Percentiles rank a stretch among this genome's conserved stretches.
Evolutionary conservation across 2,329 filamentous ascomycete species (phyloP).

Genomic region (Alternaria triticimaculans): DNA sequence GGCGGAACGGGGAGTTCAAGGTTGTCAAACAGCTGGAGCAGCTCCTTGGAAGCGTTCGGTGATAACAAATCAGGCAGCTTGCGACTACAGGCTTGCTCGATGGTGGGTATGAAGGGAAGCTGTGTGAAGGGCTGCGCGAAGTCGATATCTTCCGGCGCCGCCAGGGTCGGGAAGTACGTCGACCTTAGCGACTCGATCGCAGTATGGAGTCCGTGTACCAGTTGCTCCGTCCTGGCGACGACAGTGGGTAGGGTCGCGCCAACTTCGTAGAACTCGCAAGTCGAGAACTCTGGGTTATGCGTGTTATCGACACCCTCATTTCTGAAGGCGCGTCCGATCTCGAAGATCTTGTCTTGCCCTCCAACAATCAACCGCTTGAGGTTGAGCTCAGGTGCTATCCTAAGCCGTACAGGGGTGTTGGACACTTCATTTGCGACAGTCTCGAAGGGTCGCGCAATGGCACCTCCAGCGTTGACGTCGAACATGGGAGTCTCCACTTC

Average conservation of each 20-base stretch:
- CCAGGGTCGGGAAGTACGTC: constrained; percentile 37
- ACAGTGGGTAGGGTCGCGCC: constrained; percentile 79
- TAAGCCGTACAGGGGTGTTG: constrained; percentile 73
- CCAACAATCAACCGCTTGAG: constrained; percentile 90
- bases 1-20: constrained; percentile 58
- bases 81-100: constrained; percentile 72
- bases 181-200: constrained; percentile 55
- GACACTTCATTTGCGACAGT: constrained; percentile 80
- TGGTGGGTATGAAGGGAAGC: constrained; percentile 80
- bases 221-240: constrained; percentile 74
- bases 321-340: constrained; percentile 89
- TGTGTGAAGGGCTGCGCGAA: constrained; percentile 67
- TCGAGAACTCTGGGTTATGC: constrained; percentile 97
- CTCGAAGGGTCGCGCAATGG: constrained; percentile 83
- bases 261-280: constrained; percentile 94
- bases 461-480: constrained; percentile 82
- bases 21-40: constrained; percentile 63
- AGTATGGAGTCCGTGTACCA: constrained; percentile 60
- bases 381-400: constrained; percentile 94
- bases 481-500: constrained; percentile 94
- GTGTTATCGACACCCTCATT: constrained; percentile 79
- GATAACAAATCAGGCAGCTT: constrained; percentile 64
- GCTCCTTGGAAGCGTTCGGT: constrained; percentile 62
- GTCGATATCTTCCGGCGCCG: constrained; percentile 57
- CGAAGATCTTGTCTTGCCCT: constrained; percentile 86